Conservation (phyloP, 2,329 filamentous ascomycete species). For the Sporothrix dimorphospora region DNA sequence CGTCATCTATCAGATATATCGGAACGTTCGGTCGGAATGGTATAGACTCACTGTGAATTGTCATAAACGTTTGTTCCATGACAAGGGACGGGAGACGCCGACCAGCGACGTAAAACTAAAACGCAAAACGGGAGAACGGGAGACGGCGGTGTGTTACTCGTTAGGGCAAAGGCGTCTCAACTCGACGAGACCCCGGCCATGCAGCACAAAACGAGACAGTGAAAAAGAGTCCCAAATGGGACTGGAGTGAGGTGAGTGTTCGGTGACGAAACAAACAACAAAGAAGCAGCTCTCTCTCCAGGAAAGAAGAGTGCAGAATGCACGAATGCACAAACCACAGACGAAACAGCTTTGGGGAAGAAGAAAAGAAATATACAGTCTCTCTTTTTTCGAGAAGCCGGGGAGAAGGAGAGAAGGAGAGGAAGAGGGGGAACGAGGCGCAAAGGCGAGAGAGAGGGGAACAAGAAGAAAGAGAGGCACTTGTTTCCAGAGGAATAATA, state of each 20-base stretch:
- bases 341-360: background rate
- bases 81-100: background rate
- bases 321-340: background rate
- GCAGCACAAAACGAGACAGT: background rate
- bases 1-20: background rate
- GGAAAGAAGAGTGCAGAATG: background rate
- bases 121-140: background rate
- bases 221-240: background rate
- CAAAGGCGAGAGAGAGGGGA: slow-evolving; percentile 25
- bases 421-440: background rate
- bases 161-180: background rate
- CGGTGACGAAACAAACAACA: background rate
- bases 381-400: background rate
- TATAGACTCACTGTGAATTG: slow-evolving; percentile 75
- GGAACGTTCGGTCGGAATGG: background rate
- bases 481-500: slow-evolving; percentile 6
- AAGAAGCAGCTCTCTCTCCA: background rate
- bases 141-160: background rate
- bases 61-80: slow-evolving; percentile 89
- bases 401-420: background rate
- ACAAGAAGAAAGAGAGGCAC: background rate
- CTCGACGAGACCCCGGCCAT: background rate
- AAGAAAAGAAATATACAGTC: background rate
- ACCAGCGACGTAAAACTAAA: background rate
- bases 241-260: background rate